These are phyloP conservation scores for Coriaria nepalensis DNA, from an alignment of 306 rosid genomes.

Conservation along the genomic window DNA sequence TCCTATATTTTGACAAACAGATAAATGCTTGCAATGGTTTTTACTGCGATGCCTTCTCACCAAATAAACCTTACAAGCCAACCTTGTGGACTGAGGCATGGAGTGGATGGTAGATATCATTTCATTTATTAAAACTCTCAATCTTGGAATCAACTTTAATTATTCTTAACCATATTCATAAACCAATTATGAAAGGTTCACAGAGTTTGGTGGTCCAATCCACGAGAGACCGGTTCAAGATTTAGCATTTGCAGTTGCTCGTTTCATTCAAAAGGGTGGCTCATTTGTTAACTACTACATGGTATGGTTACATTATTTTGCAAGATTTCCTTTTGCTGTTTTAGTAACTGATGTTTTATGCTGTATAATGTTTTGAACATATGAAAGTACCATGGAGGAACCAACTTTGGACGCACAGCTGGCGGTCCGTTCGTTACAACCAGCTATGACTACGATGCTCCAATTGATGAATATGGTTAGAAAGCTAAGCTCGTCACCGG, in stretches of 20 bases:
- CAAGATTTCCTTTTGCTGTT: slow-evolving; percentile 4
- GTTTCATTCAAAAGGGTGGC: slow-evolving; percentile 82
- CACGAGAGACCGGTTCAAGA: slow-evolving; percentile 79
- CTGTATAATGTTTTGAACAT: slow-evolving; percentile 8
- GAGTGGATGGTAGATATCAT: slow-evolving; percentile 78
- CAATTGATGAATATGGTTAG: slow-evolving; percentile 91
- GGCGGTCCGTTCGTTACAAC: slow-evolving; percentile 95
- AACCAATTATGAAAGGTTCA: slow-evolving; percentile 36
- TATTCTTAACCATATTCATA: slow-evolving; percentile 3
- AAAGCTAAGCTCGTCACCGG: slow-evolving; percentile 10
- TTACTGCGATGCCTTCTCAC: slow-evolving; percentile 76
- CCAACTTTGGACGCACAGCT: slow-evolving; percentile 92
- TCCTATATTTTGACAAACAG: slow-evolving; percentile 28
- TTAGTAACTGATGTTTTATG: background rate
- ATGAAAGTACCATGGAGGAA: slow-evolving; percentile 93
- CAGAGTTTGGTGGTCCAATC: slow-evolving; percentile 79
- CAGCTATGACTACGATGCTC: slow-evolving; percentile 93
- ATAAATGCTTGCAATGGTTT: slow-evolving; percentile 87
- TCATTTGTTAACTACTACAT: slow-evolving; percentile 76
- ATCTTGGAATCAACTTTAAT: slow-evolving; percentile 9
- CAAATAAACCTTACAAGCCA: slow-evolving; percentile 92
- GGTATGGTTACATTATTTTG: slow-evolving; percentile 43
- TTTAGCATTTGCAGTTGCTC: slow-evolving; percentile 88
- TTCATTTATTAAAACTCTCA: slow-evolving; percentile 6
- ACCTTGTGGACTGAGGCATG: slow-evolving; percentile 86